phyloP scores from a whole-genome alignment of 495 filamentous ascomycete genomes.

The Podospora sp. region DNA sequence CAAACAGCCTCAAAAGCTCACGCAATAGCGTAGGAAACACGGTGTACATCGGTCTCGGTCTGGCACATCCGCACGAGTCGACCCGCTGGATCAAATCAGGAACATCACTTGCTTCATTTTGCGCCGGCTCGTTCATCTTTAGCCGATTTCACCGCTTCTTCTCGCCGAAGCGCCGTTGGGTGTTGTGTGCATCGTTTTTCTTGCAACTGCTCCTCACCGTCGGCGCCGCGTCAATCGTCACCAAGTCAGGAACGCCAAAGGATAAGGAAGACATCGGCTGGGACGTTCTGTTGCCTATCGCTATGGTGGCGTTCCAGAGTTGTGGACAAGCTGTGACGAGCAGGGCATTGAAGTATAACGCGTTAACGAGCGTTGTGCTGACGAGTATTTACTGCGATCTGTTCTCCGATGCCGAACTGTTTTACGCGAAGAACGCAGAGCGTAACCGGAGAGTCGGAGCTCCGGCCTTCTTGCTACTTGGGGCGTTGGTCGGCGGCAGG shows the following conservation, averaged over 20 bases:
- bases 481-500: slow-evolving; percentile 62
- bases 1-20: background rate
- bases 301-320: slow-evolving; percentile 69
- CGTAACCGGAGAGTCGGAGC: slow-evolving; percentile 61
- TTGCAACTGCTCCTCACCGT: slow-evolving; percentile 56
- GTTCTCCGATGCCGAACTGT: slow-evolving; percentile 62
- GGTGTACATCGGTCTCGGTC: slow-evolving; percentile 70
- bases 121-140: slow-evolving; percentile 67
- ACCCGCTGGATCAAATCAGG: slow-evolving; percentile 68
- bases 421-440: slow-evolving; percentile 56
- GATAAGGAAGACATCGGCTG: slow-evolving; percentile 53
- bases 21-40: slow-evolving; percentile 57
- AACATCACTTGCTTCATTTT: slow-evolving; percentile 66
- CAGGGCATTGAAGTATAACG: slow-evolving; percentile 62
- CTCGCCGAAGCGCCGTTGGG: slow-evolving; percentile 59
- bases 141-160: slow-evolving; percentile 61
- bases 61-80: slow-evolving; percentile 55
- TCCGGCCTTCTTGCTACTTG: slow-evolving; percentile 59
- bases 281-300: slow-evolving; percentile 62
- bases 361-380: slow-evolving; percentile 68
- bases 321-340: slow-evolving; percentile 71
- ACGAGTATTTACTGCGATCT: slow-evolving; percentile 74
- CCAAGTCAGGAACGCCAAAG: slow-evolving; percentile 37
- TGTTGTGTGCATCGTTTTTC: slow-evolving; percentile 62
- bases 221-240: slow-evolving; percentile 62